Evolutionary conservation across 768 basidiomycete species (phyloP).

Genomic region (Lentinula lateritia): DNA sequence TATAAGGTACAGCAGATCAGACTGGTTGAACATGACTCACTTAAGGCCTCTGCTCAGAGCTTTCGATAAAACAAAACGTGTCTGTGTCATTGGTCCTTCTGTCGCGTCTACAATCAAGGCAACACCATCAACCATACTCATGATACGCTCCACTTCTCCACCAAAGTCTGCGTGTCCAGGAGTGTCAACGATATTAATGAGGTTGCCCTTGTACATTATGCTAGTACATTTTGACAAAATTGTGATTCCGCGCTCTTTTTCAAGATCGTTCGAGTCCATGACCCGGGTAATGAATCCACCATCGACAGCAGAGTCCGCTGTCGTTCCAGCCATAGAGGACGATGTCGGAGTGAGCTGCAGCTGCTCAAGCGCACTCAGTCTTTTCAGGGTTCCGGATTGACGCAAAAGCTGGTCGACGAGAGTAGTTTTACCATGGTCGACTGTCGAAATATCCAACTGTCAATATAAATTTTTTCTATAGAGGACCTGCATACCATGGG

Average conservation of each 20-base stretch:
- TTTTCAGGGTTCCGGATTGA: conserved; percentile 42
- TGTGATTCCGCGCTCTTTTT: conserved; percentile 56
- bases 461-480: not conserved
- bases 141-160: conserved; percentile 55
- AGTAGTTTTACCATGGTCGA: conserved; percentile 50
- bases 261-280: conserved; percentile 48
- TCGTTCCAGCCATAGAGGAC: conserved; percentile 20
- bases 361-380: conserved; percentile 30
- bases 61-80: conserved; percentile 44
- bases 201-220: conserved; percentile 40
- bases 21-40: conserved; percentile 17
- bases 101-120: conserved; percentile 57
- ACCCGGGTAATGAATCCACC: conserved; percentile 37
- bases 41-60: conserved; percentile 36
- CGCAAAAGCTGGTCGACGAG: conserved; percentile 47
- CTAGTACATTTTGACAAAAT: conserved; percentile 57
- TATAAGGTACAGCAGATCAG: not conserved
- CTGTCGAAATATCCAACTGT: conserved; percentile 15
- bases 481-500: conserved; percentile 34
- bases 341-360: conserved; percentile 26
- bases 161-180: conserved; percentile 62
- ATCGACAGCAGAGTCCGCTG: conserved; percentile 28
- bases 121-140: conserved; percentile 59
- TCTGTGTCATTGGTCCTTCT: conserved; percentile 60
- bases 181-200: conserved; percentile 57